Evolutionary conservation across 495 filamentous ascomycete species (phyloP).

Genomic region (Aspergillus conjunctus): DNA sequence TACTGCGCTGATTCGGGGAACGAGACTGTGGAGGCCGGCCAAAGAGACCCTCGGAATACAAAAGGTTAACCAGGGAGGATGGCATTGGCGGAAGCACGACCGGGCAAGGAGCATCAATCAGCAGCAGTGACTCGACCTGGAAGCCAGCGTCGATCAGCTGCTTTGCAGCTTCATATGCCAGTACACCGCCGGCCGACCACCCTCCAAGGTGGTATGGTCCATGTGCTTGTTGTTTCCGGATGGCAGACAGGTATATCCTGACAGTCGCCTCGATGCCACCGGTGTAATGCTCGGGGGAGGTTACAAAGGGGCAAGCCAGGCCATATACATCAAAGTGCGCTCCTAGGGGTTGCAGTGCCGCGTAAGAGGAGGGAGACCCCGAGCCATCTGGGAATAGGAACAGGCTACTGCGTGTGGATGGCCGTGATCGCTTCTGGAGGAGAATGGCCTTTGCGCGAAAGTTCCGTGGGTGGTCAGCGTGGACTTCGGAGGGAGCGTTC

Average conservation of each 20-base stretch:
- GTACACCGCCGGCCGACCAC: conserved; percentile 50
- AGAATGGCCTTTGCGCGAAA: conserved; percentile 36
- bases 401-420: conserved; percentile 56
- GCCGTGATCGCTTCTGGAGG: conserved; percentile 55
- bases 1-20: background rate
- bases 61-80: conserved; percentile 33
- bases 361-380: conserved; percentile 69
- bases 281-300: conserved; percentile 51
- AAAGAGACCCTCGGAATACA: conserved; percentile 29
- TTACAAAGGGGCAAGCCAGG: conserved; percentile 67
- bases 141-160: conserved; percentile 34
- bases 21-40: conserved; percentile 31
- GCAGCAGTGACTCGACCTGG: conserved; percentile 33
- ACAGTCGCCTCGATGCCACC: conserved; percentile 32
- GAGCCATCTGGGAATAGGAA: conserved; percentile 84
- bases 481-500: background rate
- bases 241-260: conserved; percentile 60
- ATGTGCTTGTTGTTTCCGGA: conserved; percentile 61
- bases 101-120: conserved; percentile 7
- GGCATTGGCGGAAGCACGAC: background rate
- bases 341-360: conserved; percentile 45
- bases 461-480: background rate
- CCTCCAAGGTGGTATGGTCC: conserved; percentile 72
- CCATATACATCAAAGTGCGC: conserved; percentile 56
- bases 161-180: conserved; percentile 41